Evolutionary conservation across 2,329 filamentous ascomycete species (phyloP).

Genomic region (Didymella sp.): DNA sequence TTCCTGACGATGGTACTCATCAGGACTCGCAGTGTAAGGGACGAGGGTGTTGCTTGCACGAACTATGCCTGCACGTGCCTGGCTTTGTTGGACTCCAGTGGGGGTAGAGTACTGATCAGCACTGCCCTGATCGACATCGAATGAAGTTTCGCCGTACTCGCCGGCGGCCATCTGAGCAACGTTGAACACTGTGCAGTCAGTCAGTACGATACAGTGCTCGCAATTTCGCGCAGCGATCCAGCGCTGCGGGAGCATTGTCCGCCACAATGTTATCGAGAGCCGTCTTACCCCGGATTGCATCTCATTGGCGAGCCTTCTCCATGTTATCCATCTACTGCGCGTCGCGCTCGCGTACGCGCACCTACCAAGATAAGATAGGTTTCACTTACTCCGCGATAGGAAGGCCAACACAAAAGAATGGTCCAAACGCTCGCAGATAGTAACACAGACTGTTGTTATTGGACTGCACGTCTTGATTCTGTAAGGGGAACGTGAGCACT

Average conservation of each 20-base stretch:
- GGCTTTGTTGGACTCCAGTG: constrained; percentile 3
- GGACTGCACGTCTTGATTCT: constrained; percentile 26
- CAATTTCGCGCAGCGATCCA: constrained; percentile 2
- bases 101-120: constrained; percentile 11
- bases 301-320: constrained; percentile 25
- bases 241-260: constrained; percentile 1
- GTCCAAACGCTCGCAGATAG: constrained; percentile 23
- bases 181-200: neutral
- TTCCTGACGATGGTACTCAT: no score
- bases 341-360: constrained; percentile 31
- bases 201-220: neutral
- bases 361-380: constrained; percentile 42
- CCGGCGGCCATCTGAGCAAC: constrained; percentile 15
- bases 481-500: constrained; percentile 27
- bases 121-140: constrained; percentile 2
- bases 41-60: neutral
- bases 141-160: constrained; percentile 13
- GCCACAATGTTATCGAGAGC: constrained; percentile 29
- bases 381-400: constrained; percentile 45
- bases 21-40: neutral
- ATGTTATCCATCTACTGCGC: constrained; percentile 32
- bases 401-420: constrained; percentile 31
- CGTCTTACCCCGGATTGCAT: constrained; percentile 12
- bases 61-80: constrained; percentile 8
- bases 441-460: constrained; percentile 34